phyloP scores from a whole-genome alignment of 257 asterid species.

The Jacaranda mimosifolia region DNA sequence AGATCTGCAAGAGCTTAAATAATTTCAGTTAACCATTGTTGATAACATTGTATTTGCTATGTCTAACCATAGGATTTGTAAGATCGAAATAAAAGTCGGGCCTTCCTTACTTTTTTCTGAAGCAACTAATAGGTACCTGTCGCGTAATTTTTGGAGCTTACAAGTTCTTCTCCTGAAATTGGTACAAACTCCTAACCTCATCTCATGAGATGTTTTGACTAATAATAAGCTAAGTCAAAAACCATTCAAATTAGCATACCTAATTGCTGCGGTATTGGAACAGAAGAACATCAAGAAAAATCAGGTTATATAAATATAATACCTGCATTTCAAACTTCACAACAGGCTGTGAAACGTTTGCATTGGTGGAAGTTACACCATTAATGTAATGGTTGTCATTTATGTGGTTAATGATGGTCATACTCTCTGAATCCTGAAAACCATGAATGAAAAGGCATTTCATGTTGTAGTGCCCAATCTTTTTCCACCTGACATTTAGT shows the following conservation, averaged over 20 bases:
- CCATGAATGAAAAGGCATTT: conserved; percentile 74
- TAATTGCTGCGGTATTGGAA: background rate
- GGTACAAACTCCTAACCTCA: too few relatives aligned
- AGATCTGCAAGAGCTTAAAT: too few relatives aligned
- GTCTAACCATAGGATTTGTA: too few relatives aligned
- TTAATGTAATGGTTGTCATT: conserved; percentile 53
- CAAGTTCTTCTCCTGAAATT: too few relatives aligned
- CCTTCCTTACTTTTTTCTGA: too few relatives aligned
- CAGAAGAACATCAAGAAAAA: background rate
- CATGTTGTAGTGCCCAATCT: conserved; percentile 85
- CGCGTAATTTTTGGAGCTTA: too few relatives aligned
- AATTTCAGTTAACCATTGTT: too few relatives aligned
- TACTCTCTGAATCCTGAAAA: conserved; percentile 37
- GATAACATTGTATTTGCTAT: too few relatives aligned
- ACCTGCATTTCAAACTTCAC: conserved; percentile 98
- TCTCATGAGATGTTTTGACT: background rate
- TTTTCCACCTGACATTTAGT: conserved; percentile 92
- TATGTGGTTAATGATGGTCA: conserved; percentile 42
- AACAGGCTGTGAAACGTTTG: conserved; percentile 47
- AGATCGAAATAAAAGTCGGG: too few relatives aligned
- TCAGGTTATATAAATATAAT: conserved; percentile 21
- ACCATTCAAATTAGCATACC: background rate
- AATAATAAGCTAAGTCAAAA: background rate
- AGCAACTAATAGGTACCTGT: too few relatives aligned
- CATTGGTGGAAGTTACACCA: conserved; percentile 42